Evolutionary conservation across 768 basidiomycete species (phyloP), one percentile per base, ranked within the genome.

Genomic region (Podaxis sp.): DNA sequence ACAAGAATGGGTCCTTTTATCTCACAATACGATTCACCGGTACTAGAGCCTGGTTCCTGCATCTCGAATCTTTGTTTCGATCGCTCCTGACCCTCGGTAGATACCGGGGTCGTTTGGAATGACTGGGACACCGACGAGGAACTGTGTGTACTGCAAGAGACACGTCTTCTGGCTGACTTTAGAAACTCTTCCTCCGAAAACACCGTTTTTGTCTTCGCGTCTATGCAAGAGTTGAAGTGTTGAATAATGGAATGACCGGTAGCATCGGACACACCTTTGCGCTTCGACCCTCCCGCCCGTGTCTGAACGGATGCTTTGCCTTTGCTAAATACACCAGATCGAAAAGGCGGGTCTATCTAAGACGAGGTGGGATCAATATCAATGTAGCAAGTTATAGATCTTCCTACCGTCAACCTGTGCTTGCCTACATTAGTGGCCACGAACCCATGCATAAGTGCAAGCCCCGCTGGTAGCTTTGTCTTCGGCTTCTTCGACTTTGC

Each of bases 401-500:
- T 7, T 13, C 78, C 52, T 65, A 88, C 88, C 57, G 88, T 90
- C 10, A 90, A 67, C 42, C 88, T 79, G 59, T 81, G 78, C 55
- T 78, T 81, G 13, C 86, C 84, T 1, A 90, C 77, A 63, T 86
- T 88, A 4, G 79, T 80, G 0, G 88, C 82, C 14, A 78, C 71
- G 67, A 89, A 87, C 0, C 85, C 86, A 62, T 88, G 84, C 84
- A 90, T 84, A 27, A 90, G 74, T 0, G 87, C 86, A 36, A 88
- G 74, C 3, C 80, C 83, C 1, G 80, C 72, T 7, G 81, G 75
- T 9, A 76, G 59, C 48, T 73, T 79, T n/a, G 70, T 72, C 52
- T 69, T 71, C 44, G 53, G 59, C 59, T 67, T 60, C 35, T 64
- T 69, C 56, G 69, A 42, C 62, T 67, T 61, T 51, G 55, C 54